These are phyloP conservation scores for Globisporangium sylvaticum DNA, from an alignment of 352 stramenopile species.

Conservation along the genomic window DNA sequence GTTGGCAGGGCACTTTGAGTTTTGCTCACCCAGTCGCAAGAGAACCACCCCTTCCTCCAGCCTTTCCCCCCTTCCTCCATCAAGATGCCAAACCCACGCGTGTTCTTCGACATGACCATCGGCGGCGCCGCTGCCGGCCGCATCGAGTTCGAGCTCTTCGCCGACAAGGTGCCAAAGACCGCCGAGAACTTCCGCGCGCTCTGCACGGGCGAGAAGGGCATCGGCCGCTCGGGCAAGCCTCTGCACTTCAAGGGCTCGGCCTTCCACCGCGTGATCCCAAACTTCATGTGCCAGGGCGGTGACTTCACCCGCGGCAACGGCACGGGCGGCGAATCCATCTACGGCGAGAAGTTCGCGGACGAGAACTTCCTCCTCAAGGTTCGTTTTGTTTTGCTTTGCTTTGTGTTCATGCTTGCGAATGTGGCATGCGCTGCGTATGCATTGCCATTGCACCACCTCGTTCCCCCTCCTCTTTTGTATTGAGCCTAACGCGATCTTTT, in stretches of 20 bases:
- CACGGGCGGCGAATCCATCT: conserved; percentile 95
- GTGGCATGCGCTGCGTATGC: not conserved
- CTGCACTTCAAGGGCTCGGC: conserved; percentile 82
- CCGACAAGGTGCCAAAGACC: conserved; percentile 77
- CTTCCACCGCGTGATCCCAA: conserved; percentile 93
- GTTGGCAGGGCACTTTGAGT: conserved; percentile 20
- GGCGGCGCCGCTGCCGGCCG: conserved; percentile 87
- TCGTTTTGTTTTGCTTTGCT: conserved; percentile 8
- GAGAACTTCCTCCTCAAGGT: conserved; percentile 92
- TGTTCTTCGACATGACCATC: conserved; percentile 99
- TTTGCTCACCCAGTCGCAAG: conserved; percentile 34
- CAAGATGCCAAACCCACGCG: conserved; percentile 87
- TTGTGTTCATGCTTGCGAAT: not conserved
- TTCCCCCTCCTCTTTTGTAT: not conserved
- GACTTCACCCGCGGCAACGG: conserved; percentile 92
- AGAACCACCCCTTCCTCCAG: not conserved
- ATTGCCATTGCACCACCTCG: not conserved
- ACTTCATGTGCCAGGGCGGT: conserved; percentile 96
- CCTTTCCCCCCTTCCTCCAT: conserved; percentile 5
- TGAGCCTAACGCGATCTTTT: not conserved
- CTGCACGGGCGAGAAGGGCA: conserved; percentile 52
- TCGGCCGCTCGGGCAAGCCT: conserved; percentile 70
- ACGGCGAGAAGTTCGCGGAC: conserved; percentile 94
- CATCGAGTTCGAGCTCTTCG: conserved; percentile 88
- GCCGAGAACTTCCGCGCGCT: conserved; percentile 56